Conservation (phyloP, 495 filamentous ascomycete species). For the Chaetomium tenue region DNA sequence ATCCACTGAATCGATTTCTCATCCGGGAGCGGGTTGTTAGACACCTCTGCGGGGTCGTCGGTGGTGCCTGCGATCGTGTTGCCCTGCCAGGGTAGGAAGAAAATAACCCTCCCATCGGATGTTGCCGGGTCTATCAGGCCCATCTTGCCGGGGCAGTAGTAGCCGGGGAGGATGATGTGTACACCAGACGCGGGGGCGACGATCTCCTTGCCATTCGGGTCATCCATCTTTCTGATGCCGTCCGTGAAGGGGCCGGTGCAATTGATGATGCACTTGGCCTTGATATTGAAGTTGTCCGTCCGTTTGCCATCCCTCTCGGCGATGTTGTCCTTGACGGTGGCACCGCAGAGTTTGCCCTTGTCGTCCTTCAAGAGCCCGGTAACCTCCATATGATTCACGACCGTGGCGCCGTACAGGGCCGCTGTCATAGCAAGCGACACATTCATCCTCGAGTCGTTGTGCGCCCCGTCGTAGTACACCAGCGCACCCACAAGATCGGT, state of each 20-base stretch:
- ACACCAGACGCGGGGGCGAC: constrained; percentile 93
- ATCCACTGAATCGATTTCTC: constrained; percentile 98
- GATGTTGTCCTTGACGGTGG: constrained; percentile 72
- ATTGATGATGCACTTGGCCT: constrained; percentile 91
- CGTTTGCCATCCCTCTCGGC: constrained; percentile 51
- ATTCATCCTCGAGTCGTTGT: constrained; percentile 99
- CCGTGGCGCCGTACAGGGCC: constrained; percentile 85
- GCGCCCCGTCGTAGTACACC: constrained; percentile 97
- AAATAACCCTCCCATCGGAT: constrained; percentile 94
- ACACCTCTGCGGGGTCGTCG: constrained; percentile 79
- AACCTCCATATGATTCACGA: constrained; percentile 92
- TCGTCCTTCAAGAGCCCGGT: constrained; percentile 77
- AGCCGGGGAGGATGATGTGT: constrained; percentile 92
- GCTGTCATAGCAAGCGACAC: constrained; percentile 94
- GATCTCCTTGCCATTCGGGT: constrained; percentile 70
- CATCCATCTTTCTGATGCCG: constrained; percentile 86
- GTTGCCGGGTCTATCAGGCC: constrained; percentile 93
- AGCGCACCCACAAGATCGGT: constrained; percentile 83
- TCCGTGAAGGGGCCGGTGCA: constrained; percentile 97
- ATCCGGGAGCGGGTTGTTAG: constrained; percentile 78
- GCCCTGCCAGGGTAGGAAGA: constrained; percentile 99
- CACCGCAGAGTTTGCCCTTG: constrained; percentile 75
- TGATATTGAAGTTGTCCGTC: constrained; percentile 66
- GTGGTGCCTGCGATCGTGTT: constrained; percentile 99
- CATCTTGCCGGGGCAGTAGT: constrained; percentile 94